A percentile compares a stretch with the other conserved stretches of the same genome.
phyloP scores from a whole-genome alignment of 225 moss, liverwort and hornwort species.

The Climacium dendroides region DNA sequence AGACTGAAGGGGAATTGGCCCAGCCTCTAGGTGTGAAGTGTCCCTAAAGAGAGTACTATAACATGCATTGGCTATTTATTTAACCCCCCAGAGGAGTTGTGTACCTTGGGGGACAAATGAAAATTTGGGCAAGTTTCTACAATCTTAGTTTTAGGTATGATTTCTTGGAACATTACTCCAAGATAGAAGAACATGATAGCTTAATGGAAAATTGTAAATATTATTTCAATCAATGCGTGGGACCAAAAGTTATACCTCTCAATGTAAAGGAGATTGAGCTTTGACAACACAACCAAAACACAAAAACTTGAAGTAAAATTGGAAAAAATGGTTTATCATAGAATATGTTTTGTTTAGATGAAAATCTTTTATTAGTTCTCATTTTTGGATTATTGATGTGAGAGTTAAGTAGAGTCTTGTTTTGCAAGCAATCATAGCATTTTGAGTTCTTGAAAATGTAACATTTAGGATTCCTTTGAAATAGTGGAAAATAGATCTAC shows the following conservation, averaged over 20 bases:
- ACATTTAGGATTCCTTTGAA: neutral
- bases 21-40: rapidly evolving
- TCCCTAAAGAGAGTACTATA: neutral
- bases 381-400: neutral
- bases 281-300: rapidly evolving
- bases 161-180: neutral
- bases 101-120: neutral
- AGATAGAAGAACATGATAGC: neutral
- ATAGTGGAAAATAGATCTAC: rapidly evolving
- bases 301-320: neutral
- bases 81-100: no score
- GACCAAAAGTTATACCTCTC: neutral
- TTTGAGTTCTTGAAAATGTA: neutral
- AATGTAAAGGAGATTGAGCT: neutral
- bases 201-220: neutral
- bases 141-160: rapidly evolving
- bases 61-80: neutral
- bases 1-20: rapidly evolving
- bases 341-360: neutral
- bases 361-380: no score
- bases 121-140: neutral
- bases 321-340: rapidly evolving
- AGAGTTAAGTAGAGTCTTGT: neutral
- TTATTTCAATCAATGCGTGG: rapidly evolving
- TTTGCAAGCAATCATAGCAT: neutral